Evolutionary conservation across 352 stramenopile genomes (phyloP).

Genomic region (Globisporangium viniferum): DNA sequence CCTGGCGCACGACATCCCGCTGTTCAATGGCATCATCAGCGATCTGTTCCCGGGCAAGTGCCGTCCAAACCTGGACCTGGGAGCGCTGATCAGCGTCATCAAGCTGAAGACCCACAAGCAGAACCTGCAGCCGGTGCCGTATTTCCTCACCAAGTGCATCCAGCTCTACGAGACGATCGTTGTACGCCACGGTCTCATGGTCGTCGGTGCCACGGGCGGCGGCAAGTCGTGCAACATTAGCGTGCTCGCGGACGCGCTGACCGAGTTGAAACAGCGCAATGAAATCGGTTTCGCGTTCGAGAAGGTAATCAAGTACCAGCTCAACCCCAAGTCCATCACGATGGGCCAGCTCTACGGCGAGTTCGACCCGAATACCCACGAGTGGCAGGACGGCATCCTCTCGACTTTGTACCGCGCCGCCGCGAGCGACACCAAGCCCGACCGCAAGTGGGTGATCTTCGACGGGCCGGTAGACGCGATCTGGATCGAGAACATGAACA

Average conservation of each 20-base stretch:
- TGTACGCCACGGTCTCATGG: conserved; percentile 94
- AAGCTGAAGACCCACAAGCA: conserved; percentile 87
- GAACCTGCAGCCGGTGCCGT: conserved; percentile 75
- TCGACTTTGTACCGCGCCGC: conserved; percentile 92
- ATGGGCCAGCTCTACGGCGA: conserved; percentile 95
- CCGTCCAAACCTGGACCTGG: conserved; percentile 89
- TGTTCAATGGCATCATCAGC: conserved; percentile 94
- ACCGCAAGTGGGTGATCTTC: conserved; percentile 95
- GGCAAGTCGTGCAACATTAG: conserved; percentile 89
- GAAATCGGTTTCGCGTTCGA: conserved; percentile 88
- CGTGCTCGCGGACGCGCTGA: conserved; percentile 86
- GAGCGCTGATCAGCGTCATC: conserved; percentile 76
- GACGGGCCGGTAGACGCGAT: conserved; percentile 93
- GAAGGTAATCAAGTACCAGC: conserved; percentile 85
- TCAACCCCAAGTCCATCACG: conserved; percentile 95
- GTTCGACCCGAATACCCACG: conserved; percentile 94
- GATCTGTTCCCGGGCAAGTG: conserved; percentile 92
- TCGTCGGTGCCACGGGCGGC: conserved; percentile 92
- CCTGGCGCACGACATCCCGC: conserved; percentile 92
- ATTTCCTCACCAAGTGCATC: conserved; percentile 92
- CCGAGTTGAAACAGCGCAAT: conserved; percentile 85
- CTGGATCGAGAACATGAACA: conserved; percentile 98
- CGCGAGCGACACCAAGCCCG: conserved; percentile 82
- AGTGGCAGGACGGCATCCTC: conserved; percentile 95
- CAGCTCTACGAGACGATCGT: conserved; percentile 95